Percentiles rank a stretch among this genome's conserved stretches.
These are phyloP conservation scores for Fusarium torulosum DNA, from an alignment of 2,329 filamentous ascomycete species.

Conservation along the genomic window DNA sequence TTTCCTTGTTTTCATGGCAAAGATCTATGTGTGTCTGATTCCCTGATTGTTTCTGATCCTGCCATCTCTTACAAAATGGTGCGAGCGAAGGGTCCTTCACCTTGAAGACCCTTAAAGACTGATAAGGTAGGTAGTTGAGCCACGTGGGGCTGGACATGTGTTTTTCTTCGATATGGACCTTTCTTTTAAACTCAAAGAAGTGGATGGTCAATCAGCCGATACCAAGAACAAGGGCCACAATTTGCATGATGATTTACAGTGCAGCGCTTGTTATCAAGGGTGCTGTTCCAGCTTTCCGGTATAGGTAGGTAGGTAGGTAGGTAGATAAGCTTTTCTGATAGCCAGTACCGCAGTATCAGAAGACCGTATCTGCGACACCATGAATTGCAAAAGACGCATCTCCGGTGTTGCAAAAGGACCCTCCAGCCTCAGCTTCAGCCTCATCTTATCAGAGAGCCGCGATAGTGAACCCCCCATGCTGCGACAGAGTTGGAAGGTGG, in stretches of 20 bases:
- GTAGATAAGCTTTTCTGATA: slow-evolving; percentile 11
- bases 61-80: background rate
- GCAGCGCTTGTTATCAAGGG: slow-evolving; percentile 30
- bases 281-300: slow-evolving; percentile 30
- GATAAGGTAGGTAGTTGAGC: slow-evolving; percentile 3
- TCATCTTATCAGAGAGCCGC: slow-evolving; percentile 11
- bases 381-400: slow-evolving; percentile 7
- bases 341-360: background rate
- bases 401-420: slow-evolving; percentile 2
- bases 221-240: slow-evolving; percentile 9
- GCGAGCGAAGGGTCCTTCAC: background rate
- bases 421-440: slow-evolving; percentile 23
- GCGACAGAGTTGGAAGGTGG: background rate
- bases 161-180: background rate
- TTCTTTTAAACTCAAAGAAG: background rate
- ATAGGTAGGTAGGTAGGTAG: slow-evolving; percentile 17
- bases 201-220: slow-evolving; percentile 22
- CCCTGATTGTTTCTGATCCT: slow-evolving; percentile 4
- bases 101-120: background rate
- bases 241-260: slow-evolving; percentile 35
- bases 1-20: background rate
- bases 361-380: slow-evolving; percentile 3
- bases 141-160: slow-evolving; percentile 16
- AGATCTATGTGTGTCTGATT: slow-evolving; percentile 8
- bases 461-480: slow-evolving; percentile 23